Evolutionary conservation across 352 stramenopile species (phyloP).

Genomic region (Pythium guiyangense): DNA sequence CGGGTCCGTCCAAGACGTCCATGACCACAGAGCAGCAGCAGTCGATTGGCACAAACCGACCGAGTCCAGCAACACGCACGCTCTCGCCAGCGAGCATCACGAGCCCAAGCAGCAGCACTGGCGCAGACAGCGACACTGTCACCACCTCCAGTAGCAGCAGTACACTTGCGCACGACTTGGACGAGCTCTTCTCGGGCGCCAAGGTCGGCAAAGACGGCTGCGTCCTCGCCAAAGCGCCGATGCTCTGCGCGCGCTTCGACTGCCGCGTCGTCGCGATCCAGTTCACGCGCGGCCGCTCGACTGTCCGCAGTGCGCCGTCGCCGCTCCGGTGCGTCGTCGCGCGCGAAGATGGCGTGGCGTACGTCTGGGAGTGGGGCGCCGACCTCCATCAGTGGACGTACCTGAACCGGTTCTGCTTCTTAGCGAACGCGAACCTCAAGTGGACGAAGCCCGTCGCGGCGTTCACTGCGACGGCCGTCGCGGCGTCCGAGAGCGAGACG

Average conservation of each 20-base stretch:
- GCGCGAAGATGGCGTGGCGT: slow-evolving; percentile 72
- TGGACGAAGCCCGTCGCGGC: slow-evolving; percentile 64
- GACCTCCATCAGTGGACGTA: slow-evolving; percentile 81
- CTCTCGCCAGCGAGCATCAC: slow-evolving; percentile 13
- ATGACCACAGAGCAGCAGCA: slow-evolving; percentile 9
- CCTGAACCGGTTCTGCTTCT: slow-evolving; percentile 76
- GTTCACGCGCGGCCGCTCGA: slow-evolving; percentile 35
- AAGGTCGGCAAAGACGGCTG: slow-evolving; percentile 53
- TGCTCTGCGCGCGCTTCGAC: slow-evolving; percentile 75
- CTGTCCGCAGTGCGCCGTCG: slow-evolving; percentile 4
- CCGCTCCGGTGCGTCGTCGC: slow-evolving; percentile 70
- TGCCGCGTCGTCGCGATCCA: slow-evolving; percentile 56
- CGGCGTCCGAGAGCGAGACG: slow-evolving; percentile 29
- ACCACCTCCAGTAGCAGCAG: not conserved
- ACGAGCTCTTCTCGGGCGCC: slow-evolving; percentile 61
- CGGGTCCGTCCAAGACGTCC: slow-evolving; percentile 4
- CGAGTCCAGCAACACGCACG: not conserved
- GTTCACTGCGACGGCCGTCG: slow-evolving; percentile 46
- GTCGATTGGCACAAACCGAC: not conserved
- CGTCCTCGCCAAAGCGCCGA: slow-evolving; percentile 56
- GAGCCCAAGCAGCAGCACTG: slow-evolving; percentile 20
- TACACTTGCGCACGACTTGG: slow-evolving; percentile 15
- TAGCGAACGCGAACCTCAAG: slow-evolving; percentile 80
- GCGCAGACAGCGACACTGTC: not conserved
- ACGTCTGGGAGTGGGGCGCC: slow-evolving; percentile 80